Conservation (phyloP, 495 filamentous ascomycete genomes). For the Talaromyces stipitatus region DNA sequence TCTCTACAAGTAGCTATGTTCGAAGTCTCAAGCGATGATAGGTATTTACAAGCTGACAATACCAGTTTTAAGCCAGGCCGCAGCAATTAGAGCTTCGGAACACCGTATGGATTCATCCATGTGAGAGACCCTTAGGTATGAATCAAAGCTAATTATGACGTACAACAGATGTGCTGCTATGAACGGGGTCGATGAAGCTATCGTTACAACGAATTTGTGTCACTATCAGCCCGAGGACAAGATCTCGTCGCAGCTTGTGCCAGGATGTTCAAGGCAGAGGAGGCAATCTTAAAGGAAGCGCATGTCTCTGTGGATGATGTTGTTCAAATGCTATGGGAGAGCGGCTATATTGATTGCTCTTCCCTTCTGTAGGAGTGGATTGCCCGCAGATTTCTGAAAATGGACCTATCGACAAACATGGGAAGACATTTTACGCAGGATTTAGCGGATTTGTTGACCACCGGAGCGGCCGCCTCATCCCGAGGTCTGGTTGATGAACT, state of each 20-base stretch:
- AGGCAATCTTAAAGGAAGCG: slow-evolving; percentile 53
- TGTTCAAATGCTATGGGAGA: not conserved
- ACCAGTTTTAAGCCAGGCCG: slow-evolving; percentile 51
- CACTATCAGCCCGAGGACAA: slow-evolving; percentile 62
- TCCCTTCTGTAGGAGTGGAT: slow-evolving; percentile 19
- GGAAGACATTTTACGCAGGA: not conserved
- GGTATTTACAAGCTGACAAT: not conserved
- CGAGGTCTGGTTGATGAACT: not conserved
- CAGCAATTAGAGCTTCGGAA: slow-evolving; percentile 78
- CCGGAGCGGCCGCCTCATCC: not conserved
- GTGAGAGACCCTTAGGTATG: not conserved
- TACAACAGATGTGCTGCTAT: slow-evolving; percentile 63
- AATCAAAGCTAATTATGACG: not conserved
- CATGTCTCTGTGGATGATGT: not conserved
- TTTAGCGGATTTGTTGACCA: not conserved
- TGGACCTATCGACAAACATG: slow-evolving; percentile 15
- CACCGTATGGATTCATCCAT: slow-evolving; percentile 35
- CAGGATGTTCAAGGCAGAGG: slow-evolving; percentile 51
- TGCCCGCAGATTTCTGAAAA: slow-evolving; percentile 25
- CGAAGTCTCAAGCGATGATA: not conserved
- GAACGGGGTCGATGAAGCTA: slow-evolving; percentile 66
- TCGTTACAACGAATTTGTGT: slow-evolving; percentile 66
- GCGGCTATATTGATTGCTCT: not conserved
- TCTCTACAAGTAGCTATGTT: slow-evolving; percentile 65
- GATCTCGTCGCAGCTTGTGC: slow-evolving; percentile 67